phyloP scores from a whole-genome alignment of 805 yeast genomes.

The Metschnikowia orientalis region DNA sequence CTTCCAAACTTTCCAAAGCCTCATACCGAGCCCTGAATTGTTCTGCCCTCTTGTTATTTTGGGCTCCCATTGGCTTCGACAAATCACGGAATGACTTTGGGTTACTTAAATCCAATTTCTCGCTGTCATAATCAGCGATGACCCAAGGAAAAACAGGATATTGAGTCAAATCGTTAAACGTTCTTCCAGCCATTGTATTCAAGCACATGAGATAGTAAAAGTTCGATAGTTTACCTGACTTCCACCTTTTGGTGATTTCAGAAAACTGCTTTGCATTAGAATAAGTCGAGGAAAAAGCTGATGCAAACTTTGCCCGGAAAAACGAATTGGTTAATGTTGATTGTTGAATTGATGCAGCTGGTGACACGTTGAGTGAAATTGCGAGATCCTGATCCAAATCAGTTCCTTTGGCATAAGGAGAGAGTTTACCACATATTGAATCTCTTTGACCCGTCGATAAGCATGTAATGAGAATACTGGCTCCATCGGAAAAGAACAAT shows the following conservation, averaged over 20 bases:
- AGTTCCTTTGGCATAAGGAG: constrained; percentile 44
- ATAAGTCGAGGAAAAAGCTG: constrained; percentile 34
- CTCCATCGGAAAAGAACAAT: constrained; percentile 68
- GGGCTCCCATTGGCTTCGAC: constrained; percentile 92
- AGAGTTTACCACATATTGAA: constrained; percentile 45
- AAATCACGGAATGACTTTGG: constrained; percentile 67
- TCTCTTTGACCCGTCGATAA: constrained; percentile 52
- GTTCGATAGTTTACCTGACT: constrained; percentile 71
- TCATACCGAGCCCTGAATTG: constrained; percentile 70
- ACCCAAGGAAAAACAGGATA: constrained; percentile 94
- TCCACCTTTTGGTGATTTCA: constrained; percentile 66
- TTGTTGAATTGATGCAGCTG: constrained; percentile 19
- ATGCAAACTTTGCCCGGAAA: constrained; percentile 28
- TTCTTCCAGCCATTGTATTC: constrained; percentile 82
- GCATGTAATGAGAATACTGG: constrained; percentile 66
- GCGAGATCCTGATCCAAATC: constrained; percentile 53
- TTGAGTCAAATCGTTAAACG: constrained; percentile 84
- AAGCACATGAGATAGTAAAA: constrained; percentile 76
- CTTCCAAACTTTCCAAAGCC: constrained; percentile 60
- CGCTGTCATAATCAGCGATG: constrained; percentile 74
- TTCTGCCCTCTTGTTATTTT: constrained; percentile 51
- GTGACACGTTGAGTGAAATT: constrained; percentile 49
- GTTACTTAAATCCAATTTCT: constrained; percentile 58
- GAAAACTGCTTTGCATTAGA: constrained; percentile 17
- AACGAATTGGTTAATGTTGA: constrained; percentile 13